Percentiles rank a stretch among this genome's conserved stretches.
These are phyloP conservation scores for Linnemannia schmuckeri DNA, from an alignment of 192 early-diverging fungal genomes.

Conservation along the genomic window DNA sequence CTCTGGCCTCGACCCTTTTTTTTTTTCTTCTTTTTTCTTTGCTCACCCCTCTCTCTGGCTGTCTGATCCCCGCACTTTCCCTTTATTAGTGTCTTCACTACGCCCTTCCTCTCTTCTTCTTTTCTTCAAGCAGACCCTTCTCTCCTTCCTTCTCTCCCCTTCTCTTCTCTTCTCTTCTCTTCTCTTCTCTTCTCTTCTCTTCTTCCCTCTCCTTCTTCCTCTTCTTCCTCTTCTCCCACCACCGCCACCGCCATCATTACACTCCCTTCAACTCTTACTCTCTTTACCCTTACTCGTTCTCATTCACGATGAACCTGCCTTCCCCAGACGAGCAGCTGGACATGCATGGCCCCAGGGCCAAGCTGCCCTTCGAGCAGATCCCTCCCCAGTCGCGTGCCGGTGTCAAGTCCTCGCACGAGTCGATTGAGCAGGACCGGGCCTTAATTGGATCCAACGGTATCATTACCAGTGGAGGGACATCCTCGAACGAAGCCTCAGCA, in stretches of 20 bases:
- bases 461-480: conserved; percentile 33
- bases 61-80: background rate
- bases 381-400: conserved; percentile 41
- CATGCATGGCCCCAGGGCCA: conserved; percentile 39
- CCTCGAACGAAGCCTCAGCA: background rate
- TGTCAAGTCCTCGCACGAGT: conserved; percentile 39
- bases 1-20: background rate
- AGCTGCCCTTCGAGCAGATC: conserved; percentile 47
- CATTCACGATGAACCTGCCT: conserved; percentile 44
- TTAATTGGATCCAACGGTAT: conserved; percentile 38
- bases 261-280: background rate
- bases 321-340: conserved; percentile 50
- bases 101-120: conserved; percentile 1
- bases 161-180: conserved; percentile 24
- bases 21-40: background rate
- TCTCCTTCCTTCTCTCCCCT: background rate
- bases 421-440: conserved; percentile 29
- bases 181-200: background rate
- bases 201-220: background rate
- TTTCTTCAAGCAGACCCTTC: background rate
- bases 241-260: background rate
- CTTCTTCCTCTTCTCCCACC: background rate
- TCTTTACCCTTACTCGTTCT: background rate
- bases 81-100: background rate
- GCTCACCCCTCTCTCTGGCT: background rate